Percentiles rank a stretch among this genome's conserved stretches.
Evolutionary conservation across 1,284 basidiomycete species (phyloP).

Genomic region (Pulchroboletus neoregius): DNA sequence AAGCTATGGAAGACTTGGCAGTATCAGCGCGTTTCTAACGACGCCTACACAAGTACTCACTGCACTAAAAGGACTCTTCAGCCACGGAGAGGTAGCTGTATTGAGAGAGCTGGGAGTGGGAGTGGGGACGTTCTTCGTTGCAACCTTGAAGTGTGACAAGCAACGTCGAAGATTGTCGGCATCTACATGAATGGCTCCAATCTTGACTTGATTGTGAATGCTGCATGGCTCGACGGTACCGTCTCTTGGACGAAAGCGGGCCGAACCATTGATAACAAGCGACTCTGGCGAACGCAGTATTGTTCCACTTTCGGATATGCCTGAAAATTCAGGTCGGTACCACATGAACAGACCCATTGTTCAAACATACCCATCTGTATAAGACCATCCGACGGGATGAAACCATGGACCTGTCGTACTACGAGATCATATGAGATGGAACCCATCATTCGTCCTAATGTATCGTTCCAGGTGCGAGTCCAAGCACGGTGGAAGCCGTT

Average conservation of each 20-base stretch:
- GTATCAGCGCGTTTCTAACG: constrained; percentile 8
- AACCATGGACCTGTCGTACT: constrained; percentile 48
- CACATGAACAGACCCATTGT: neutral
- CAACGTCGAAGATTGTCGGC: constrained; percentile 36
- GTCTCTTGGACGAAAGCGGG: constrained; percentile 55
- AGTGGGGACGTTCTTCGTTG: constrained; percentile 15
- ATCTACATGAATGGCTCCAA: constrained; percentile 48
- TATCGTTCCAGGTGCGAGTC: constrained; percentile 62
- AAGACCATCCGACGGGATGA: constrained; percentile 23
- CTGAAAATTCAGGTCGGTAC: constrained; percentile 11
- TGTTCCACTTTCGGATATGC: constrained; percentile 24
- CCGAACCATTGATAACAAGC: constrained; percentile 44
- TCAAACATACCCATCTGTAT: constrained; percentile 30
- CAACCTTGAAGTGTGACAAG: constrained; percentile 16
- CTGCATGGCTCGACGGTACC: constrained; percentile 54
- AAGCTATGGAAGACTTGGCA: constrained; percentile 18
- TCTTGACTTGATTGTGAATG: constrained; percentile 43
- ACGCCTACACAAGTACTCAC: constrained; percentile 19
- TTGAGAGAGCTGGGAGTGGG: constrained; percentile 15
- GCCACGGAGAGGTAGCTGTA: constrained; percentile 25
- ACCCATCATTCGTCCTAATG: constrained; percentile 60
- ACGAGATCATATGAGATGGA: constrained; percentile 49
- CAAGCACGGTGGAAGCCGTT: constrained; percentile 59
- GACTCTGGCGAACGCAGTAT: constrained; percentile 46
- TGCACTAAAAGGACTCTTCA: constrained; percentile 29